Base-by-base conservation (phyloP, 2,329 filamentous ascomycete species). In the Cladophialophora yegresii region DNA sequence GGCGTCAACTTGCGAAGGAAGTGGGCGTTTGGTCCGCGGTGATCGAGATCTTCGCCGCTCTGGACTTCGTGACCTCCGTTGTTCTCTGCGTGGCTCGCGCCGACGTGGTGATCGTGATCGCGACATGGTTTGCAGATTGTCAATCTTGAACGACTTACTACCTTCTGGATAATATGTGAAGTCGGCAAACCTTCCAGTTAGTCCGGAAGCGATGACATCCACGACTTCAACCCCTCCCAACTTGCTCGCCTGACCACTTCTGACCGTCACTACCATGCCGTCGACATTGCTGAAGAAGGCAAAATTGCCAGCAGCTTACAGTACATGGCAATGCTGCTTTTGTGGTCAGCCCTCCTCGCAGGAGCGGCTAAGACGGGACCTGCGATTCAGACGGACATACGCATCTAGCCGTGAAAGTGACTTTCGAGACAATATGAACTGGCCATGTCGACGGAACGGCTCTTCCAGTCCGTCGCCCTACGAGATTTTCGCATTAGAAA, bases 401-500 rank as follows among this genome's bases (percentile, higher is more conserved):
- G 74, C 78, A 33, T 75, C 77, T 66, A 71, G 33, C 68, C 20
- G 71, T 72, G 33, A 56, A 65, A 54, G 63, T 30, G 67, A 70
- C 33, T 70, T 71, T 53, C 67, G 68, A 45, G 69, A 71, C 50
- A 67, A 71, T 50, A 70, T 70, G 66, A 71, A 71, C 45, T 71
- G 70, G 70, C 70, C 70, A 6, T 70, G 68, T 62, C 61, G 65
- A 20, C 64, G 61, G 30, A 60, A 22, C 20, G 36, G 58, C 7
- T 43, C 62, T 26, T 66, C 59, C 43, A 68, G 75, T 28, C 91
- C 90, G 0, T 93, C 93, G 0, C 95, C 95, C 0, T 98, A 99
- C 79, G 91, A 98, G 73, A 91, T 99, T 74, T 88, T 98, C 72
- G 82, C 84, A 33, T 79, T 84, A 68, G 78, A 81, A 60, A 84